Evolutionary conservation across 306 rosid genomes (phyloP), one percentile per base, ranked within the genome.

Genomic region (Acacia melanoxylon): DNA sequence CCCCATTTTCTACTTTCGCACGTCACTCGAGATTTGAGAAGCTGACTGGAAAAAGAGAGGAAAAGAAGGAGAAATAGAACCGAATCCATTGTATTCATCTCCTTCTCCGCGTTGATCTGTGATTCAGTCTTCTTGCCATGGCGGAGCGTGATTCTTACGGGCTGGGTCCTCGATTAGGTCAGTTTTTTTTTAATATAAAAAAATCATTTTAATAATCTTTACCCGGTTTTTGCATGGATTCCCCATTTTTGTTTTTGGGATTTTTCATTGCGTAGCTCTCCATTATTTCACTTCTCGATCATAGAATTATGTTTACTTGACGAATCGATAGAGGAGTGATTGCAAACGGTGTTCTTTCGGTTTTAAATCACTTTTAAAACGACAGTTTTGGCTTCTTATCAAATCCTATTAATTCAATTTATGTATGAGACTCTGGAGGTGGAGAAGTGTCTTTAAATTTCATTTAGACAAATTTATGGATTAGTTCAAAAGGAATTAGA

Each of bases 131-230:
- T 79, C 69, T 77, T 70, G 49, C 75, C 86, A 93, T 93, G 98
- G 89, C 97, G 80, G 97, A 91, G 81, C 86, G 81, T 68, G 89
- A 84, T 84, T 90, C 94, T 77, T 83, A 37, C 71, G 87, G 80
- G 66, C 72, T 89, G 62, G 85, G 80, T 69, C 92, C 93, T 90
- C 94, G 89, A 85, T 80, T 89, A 83, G 97, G 98, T 93, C 85
- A 84, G 89, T 75, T 84, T 22, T n/a, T 46, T 78, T 74, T 52
- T 25, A 58, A n/a, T n/a, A n/a, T n/a, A n/a, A 4, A 8, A 56
- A 46, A 46, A 59, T 40, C 44, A 17, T 58, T 59, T 5, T 12
- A 6, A 8, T 24, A 11, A 7, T 83, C 66, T 6, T 20, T 9
- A 37, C 31, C 73, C 10, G 10, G 24, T 20, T 48, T 59, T 67